Percentiles rank a stretch among this genome's conserved stretches.
Evolutionary conservation across 768 basidiomycete genomes (phyloP).

Genomic region (Cantharellus anzutake): DNA sequence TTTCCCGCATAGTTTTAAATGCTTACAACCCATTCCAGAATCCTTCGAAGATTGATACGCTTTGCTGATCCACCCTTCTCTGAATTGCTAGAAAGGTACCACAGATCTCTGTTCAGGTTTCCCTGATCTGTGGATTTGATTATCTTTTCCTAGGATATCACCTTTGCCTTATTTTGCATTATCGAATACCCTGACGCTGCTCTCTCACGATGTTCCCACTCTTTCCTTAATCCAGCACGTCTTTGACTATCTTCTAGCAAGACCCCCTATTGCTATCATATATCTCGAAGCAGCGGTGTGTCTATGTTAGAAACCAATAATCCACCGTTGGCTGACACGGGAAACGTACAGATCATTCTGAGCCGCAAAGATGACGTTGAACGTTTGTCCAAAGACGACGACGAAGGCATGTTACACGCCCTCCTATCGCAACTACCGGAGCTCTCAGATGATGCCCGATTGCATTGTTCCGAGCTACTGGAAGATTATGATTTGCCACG

Average conservation of each 20-base stretch:
- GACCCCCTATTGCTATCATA: conserved; percentile 63
- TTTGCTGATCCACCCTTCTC: conserved; percentile 55
- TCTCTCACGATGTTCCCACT: conserved; percentile 82
- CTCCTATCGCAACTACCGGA: conserved; percentile 22
- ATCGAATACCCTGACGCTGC: conserved; percentile 76
- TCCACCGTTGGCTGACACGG: not conserved
- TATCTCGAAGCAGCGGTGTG: conserved; percentile 72
- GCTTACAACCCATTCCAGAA: conserved; percentile 14
- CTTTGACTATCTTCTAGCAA: conserved; percentile 73
- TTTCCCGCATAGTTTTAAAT: conserved; percentile 3
- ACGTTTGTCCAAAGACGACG: conserved; percentile 42
- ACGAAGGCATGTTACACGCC: conserved; percentile 66
- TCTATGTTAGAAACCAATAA: conserved; percentile 7
- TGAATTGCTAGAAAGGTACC: conserved; percentile 44
- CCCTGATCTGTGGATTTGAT: not conserved
- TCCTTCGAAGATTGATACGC: conserved; percentile 54
- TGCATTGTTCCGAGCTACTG: not conserved
- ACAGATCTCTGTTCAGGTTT: conserved; percentile 2
- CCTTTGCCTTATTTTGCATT: conserved; percentile 81
- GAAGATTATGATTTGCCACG: not conserved
- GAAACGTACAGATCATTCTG: conserved; percentile 40
- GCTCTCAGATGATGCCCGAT: conserved; percentile 6
- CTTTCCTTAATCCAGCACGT: conserved; percentile 79
- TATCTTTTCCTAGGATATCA: conserved; percentile 28
- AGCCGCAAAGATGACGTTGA: conserved; percentile 49